Base-by-base conservation (phyloP, 495 filamentous ascomycete genomes). In the Trichoderma reesei region DNA sequence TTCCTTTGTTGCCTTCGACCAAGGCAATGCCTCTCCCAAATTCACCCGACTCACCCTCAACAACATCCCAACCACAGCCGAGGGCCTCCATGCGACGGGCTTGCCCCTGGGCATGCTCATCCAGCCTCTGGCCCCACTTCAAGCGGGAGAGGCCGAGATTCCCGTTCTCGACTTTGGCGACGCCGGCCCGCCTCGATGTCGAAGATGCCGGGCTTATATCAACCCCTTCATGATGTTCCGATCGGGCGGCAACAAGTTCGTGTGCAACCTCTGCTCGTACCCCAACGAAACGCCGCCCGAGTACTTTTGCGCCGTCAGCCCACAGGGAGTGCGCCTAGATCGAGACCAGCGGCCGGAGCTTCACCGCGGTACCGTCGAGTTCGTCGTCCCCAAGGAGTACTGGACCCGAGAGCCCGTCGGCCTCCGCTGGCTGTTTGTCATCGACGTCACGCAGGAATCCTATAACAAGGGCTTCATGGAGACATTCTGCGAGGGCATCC, bases 211-310 rank as follows among this genome's bases (percentile, higher is more conserved):
- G 70, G 88, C 94, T 14, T 99, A 99, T 74, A 96, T 99, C 75
- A 99, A 99, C 71, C 94, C 94, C 11, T 99, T 98, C 73, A 97
- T 98, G 94, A 88, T 89, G 64, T 99, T 99, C 80, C 83, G 87
- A 59, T 90, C 90, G 5, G 94, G 92, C 34, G 94, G 94, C 41
- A 96, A 90, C 75, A 95, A 93, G 73, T 96, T 97, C 70, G 91
- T 95, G 63, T 99, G 94, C 76, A 99, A 99, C 70, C 93, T 99
- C 80, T 99, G 94, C 77, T 92, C 88, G 31, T 96, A 96, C 76
- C 90, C 95, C 4, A 98, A 98, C 72, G 95, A 99, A 74, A 92
- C 95, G 5, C 80, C 90, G 1, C 74, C 89, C 1, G 94, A 97
- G 69, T 99, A 99, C 73, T 98, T 95, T 71, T 87, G 90, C 39